Evolutionary conservation across 345 rosid species (phyloP), one percentile per base, ranked within the genome.

Genomic region (Bretschneidera sinensis): DNA sequence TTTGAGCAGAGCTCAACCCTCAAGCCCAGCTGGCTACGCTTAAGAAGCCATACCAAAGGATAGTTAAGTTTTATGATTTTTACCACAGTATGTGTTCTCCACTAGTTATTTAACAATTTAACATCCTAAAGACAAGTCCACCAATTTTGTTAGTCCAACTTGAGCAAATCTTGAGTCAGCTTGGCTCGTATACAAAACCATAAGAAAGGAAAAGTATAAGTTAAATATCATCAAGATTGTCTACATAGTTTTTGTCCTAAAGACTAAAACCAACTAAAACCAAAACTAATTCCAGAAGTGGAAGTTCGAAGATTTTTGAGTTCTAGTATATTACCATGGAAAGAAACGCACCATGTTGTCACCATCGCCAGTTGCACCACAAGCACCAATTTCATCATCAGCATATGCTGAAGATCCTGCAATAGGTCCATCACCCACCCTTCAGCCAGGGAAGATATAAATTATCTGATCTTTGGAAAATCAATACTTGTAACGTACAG

Each of bases 261-360:
- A n/a, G n/a, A n/a, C n/a, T n/a, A n/a, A n/a, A n/a, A n/a, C n/a
- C n/a, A n/a, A n/a, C n/a, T n/a, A n/a, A 39, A 39, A 9, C 45
- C 45, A 9, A 39, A 39, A 39, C 4, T 39, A 39, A 39, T 5
- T 39, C 6, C 45, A 39, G 15, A 39, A 39, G 45, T 9, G 45
- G 10, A 35, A 51, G 34, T 21, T 33, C 31, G 21, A 59, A 48
- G n/a, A n/a, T n/a, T 35, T 24, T 4, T 43, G 15, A 15, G 24
- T 34, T 13, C 24, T 56, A 61, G 45, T 49, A 49, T 48, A 63
- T 53, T 85, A 89, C 98, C 98, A 89, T 31, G 98, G 97, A 68
- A 92, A 87, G 74, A 92, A 92, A 65, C 92, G 96, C 98, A 92
- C 89, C 97, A 92, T 92, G 72, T 85, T 79, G 78, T 89, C 98